Base-by-base conservation (phyloP, 768 basidiomycete genomes). In the Jaapia argillacea region DNA sequence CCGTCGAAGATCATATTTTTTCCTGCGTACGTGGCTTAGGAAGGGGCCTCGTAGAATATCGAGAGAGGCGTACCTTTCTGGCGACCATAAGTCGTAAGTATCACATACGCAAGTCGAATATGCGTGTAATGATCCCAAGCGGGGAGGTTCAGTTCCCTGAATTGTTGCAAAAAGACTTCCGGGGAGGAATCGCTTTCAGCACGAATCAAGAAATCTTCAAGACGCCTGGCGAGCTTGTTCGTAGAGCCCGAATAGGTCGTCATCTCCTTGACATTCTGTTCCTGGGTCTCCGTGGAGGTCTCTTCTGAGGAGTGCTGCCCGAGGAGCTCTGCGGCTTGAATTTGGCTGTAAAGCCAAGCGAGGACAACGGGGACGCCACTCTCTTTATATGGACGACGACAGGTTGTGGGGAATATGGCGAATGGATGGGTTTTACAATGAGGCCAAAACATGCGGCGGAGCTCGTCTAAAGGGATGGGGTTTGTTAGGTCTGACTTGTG, bases 401-500 rank as follows among this genome's bases (percentile, higher is more conserved):
- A n/a, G 41, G 12, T 74, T 24, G 24, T n/a, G n/a, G 39, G 6
- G 16, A 26, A 21, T 16, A 41, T 36, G 38, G 33, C 13, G 24
- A 14, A 42, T 14, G 26, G 21, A 24, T 26, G 44, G 3, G 40
- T 26, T 21, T 41, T 18, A 4, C 5, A 42, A 25, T n/a, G n/a
- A 16, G 13, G 65, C 69, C 58, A 68, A 66, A 49, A 65, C 69
- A 14, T 45, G 28, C 6, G 28, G 24, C n/a, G 24, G 13, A 84
- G 66, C 43, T 75, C 69, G 45, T 70, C 65, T 2, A 73, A 56
- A 24, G 69, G 61, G 55, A 74, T 63, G 25, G 69, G 65, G 46
- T 71, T 68, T 10, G 77, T 70, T 28, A 70, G 46, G 58, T 84
- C 79, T 52, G 74, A 71, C 59, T 82, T 82, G 58, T 77, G 81